phyloP scores from a whole-genome alignment of 768 basidiomycete species.

The Lyophyllum atratum region DNA sequence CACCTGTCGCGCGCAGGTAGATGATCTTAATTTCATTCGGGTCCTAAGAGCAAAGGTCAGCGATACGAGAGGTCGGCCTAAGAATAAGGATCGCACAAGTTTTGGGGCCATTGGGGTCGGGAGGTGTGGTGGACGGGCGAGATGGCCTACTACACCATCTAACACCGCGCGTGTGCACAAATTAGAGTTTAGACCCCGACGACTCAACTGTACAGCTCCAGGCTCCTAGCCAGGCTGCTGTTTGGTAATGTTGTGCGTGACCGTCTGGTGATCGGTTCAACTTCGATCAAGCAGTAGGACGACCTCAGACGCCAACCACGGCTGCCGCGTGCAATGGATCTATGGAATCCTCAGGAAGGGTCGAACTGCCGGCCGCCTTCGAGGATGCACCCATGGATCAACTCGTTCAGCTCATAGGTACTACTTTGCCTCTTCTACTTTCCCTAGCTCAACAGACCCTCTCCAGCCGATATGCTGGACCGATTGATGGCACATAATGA shows the following conservation, averaged over 20 bases:
- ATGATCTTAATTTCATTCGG: constrained; percentile 99
- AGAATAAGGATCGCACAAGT: constrained; percentile 47
- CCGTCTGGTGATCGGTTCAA: constrained; percentile 20
- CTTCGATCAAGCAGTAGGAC: constrained; percentile 7
- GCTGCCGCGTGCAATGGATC: constrained; percentile 71
- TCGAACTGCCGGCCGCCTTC: constrained; percentile 81
- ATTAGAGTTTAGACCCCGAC: constrained; percentile 59
- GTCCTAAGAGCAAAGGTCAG: constrained; percentile 57
- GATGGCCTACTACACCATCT: constrained; percentile 18
- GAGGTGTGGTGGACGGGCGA: constrained; percentile 30
- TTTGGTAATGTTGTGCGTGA: constrained; percentile 40
- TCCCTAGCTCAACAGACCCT: constrained; percentile 13
- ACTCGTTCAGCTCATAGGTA: constrained; percentile 89
- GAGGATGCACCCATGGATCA: constrained; percentile 82
- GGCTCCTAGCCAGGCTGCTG: constrained; percentile 12
- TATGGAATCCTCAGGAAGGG: constrained; percentile 76
- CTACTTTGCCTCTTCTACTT: constrained; percentile 17
- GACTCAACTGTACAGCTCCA: constrained; percentile 58
- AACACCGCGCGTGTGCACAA: constrained; percentile 6
- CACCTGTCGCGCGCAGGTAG: constrained; percentile 97
- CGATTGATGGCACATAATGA: constrained; percentile 96
- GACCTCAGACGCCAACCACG: constrained; percentile 25
- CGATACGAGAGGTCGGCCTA: neutral
- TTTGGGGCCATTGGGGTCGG: constrained; percentile 71
- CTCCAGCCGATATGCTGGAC: constrained; percentile 91